A percentile compares a stretch with the other conserved stretches of the same genome.
These are phyloP conservation scores for Phlyctochytrium planicorne DNA, from an alignment of 192 early-diverging fungal species.

Conservation along the genomic window DNA sequence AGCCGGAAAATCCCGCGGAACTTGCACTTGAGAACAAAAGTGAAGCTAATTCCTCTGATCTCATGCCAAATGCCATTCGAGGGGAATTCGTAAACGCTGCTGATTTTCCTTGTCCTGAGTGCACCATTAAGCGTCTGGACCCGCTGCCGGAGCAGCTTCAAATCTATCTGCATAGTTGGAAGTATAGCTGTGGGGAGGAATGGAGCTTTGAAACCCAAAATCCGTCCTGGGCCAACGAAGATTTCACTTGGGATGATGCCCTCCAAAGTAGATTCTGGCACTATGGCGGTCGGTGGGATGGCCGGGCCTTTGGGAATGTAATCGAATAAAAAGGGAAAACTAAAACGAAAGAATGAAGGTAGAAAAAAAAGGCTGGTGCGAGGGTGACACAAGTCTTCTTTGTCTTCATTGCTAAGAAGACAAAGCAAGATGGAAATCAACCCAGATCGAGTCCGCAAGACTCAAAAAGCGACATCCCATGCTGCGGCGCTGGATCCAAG, in stretches of 20 bases:
- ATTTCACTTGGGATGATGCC: slow-evolving; percentile 35
- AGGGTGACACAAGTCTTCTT: too few species aligned
- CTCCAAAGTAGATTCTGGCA: slow-evolving; percentile 48
- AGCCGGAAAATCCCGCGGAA: slow-evolving; percentile 5
- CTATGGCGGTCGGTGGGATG: slow-evolving; percentile 48
- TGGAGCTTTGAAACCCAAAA: slow-evolving; percentile 77
- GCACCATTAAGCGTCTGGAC: slow-evolving; percentile 58
- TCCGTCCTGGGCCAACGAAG: slow-evolving; percentile 77
- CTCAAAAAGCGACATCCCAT: too few species aligned
- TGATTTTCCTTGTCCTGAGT: slow-evolving; percentile 58
- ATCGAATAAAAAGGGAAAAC: background rate
- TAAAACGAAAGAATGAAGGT: too few species aligned
- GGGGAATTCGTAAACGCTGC: background rate
- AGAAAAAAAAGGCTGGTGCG: too few species aligned
- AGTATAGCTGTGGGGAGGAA: slow-evolving; percentile 69
- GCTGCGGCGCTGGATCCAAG: too few species aligned
- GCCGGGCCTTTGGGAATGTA: slow-evolving; percentile 18
- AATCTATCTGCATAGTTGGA: slow-evolving; percentile 92
- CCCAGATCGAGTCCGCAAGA: too few species aligned
- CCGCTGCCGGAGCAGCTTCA: slow-evolving; percentile 71
- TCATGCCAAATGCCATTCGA: background rate
- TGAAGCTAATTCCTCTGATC: slow-evolving; percentile 5
- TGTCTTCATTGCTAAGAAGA: too few species aligned
- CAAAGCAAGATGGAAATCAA: too few species aligned
- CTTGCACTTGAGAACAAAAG: background rate